Evolutionary conservation across 768 basidiomycete genomes (phyloP), one percentile per base, ranked within the genome.

Genomic region (Xerocomus potaroensis): DNA sequence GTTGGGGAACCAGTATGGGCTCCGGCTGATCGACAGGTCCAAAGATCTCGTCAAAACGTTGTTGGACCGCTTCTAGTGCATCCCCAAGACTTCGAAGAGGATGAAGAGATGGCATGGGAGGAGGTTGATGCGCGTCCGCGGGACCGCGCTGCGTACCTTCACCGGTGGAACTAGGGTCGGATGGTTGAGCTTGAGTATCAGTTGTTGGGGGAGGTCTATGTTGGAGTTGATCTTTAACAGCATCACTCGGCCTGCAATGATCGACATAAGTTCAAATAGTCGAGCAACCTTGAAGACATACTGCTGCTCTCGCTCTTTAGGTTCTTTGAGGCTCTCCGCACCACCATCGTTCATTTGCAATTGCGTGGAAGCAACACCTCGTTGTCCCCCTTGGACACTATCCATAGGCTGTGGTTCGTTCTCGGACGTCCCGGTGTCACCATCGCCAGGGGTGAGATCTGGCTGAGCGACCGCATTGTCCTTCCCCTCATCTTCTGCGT

Each of bases 41-140:
- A 45, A 86, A 68, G 49, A 97, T 95, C 48, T 91, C 86, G 48
- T 93, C 81, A 53, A 91, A 80, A n/a, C 84, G 81, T 50, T 86
- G 80, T 40, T 78, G 81, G 44, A 94, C 85, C 56, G 94, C 86
- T 54, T 85, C 79, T 42, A 90, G 64, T 0, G 87, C 78, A 58
- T 96, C 92, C 24, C 92, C 92, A 3, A 93, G 79, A 53, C 80
- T 87, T 41, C 91, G 88, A 30, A 83, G 66, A 4, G 84, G 81
- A 55, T 87, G 82, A 26, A 67, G 63, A 26, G 64, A 45, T 8
- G 65, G 56, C 4, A 30, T 43, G 44, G 69, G 69, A 23, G 58
- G 62, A 21, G 75, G 71, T 5, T 67, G 69, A 37, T 68, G 70
- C 14, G 73, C 65, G 18, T 69, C 53, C 8, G 65, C 66, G 15